Base-by-base conservation (phyloP, 805 yeast species). In the Starmerella geochares region DNA sequence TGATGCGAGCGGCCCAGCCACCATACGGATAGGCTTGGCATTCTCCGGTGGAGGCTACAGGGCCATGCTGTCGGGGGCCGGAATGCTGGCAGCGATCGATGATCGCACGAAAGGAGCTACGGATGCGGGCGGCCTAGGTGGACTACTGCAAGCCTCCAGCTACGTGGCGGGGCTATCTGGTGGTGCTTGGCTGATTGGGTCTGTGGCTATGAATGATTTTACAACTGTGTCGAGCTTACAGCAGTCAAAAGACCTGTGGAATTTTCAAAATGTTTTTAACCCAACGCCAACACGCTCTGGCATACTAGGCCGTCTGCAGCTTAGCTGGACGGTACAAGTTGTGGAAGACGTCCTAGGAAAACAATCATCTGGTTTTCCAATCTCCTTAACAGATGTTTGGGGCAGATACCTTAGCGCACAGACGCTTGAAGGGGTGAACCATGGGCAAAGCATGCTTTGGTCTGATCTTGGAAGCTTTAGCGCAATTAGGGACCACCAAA, bases 21-120 rank as follows among this genome's bases (percentile, higher is more conserved):
- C 46, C 3, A 16, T 29, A 14, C 10, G 46, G 6, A 68, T 82
- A 38, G 87, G 78, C 3, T 56, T 75, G 25, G 78, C 83, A 8
- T 77, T 78, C 57, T 74, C 86, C 11, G 95, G 95, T 39, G 95
- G 96, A 61, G 95, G 95, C 2, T 86, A 84, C 64, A 74, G 96
- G 54, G 94, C 95, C 27, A 85, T 86, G 86, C 67, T 86, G 40
- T 67, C 73, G 50, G 95, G 94, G 2, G 95, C 94, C 11, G 95
- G 95, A 32, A 78, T 80, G 62, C 67, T 86, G 19, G 71, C 90
- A 0, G 95, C 90, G 1, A 66, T 84, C 51, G 96, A 86, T 62
- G 77, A 78, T 60, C 71, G 94, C 56, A 66, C 61, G 8, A 75
- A 72, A 49, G 73, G 79, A 11, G 69, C 77, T 2, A 67, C 67